A percentile compares a stretch with the other conserved stretches of the same genome.
These are phyloP conservation scores for Grigorovia jiainica DNA, from an alignment of 805 yeast species.

Conservation along the genomic window DNA sequence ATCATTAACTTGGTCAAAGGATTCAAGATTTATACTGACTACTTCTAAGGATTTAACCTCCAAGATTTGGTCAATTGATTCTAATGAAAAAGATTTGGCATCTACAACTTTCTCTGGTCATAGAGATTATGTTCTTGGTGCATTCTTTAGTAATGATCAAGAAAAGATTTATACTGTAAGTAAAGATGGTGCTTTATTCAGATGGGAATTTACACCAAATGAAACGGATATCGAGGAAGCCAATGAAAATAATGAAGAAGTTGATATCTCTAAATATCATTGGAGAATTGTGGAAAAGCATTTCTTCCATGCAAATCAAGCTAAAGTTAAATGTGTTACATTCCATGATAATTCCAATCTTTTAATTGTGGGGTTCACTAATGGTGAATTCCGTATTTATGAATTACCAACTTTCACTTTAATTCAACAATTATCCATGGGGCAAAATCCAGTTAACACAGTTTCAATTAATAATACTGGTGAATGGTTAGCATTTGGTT, in stretches of 20 bases:
- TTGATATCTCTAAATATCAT: conserved; percentile 35
- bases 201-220: conserved; percentile 75
- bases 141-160: conserved; percentile 81
- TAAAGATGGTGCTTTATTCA: conserved; percentile 88
- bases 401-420: conserved; percentile 74
- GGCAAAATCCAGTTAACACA: conserved; percentile 79
- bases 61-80: conserved; percentile 65
- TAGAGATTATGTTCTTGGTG: conserved; percentile 75
- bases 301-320: conserved; percentile 53
- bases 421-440: conserved; percentile 84
- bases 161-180: conserved; percentile 86
- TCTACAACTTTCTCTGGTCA: conserved; percentile 89
- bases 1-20: conserved; percentile 80
- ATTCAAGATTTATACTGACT: conserved; percentile 78
- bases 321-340: conserved; percentile 68
- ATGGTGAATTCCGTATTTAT: conserved; percentile 85
- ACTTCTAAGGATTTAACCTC: conserved; percentile 88
- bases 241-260: conserved; percentile 34
- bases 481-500: conserved; percentile 96
- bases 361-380: conserved; percentile 78
- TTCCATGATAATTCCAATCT: conserved; percentile 67
- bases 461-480: conserved; percentile 75
- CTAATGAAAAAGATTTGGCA: conserved; percentile 58
- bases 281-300: conserved; percentile 83
- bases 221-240: conserved; percentile 40